These are phyloP conservation scores for Sporothrix euskadiensis DNA, from an alignment of 2,329 filamentous ascomycete species.

Conservation along the genomic window DNA sequence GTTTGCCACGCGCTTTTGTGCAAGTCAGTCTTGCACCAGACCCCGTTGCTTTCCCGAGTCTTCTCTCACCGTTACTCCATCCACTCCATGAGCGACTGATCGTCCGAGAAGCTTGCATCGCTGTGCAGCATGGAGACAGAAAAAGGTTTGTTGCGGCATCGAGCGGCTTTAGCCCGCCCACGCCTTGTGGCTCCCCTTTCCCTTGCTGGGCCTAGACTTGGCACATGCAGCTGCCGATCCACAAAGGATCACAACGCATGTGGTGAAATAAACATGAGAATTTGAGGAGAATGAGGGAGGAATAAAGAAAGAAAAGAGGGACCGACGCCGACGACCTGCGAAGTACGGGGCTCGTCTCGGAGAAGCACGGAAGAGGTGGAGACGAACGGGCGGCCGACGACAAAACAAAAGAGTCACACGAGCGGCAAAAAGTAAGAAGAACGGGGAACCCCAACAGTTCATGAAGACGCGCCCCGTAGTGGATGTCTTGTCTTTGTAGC, in stretches of 20 bases:
- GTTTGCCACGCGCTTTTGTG: background rate
- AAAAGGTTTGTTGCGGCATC: background rate
- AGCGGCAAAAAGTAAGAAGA: background rate
- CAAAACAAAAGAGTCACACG: background rate
- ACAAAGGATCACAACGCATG: background rate
- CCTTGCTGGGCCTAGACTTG: background rate
- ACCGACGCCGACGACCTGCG: background rate
- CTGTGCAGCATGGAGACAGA: background rate
- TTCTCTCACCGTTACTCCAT: background rate
- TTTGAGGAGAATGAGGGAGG: background rate
- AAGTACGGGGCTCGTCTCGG: background rate
- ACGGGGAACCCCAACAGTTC: background rate
- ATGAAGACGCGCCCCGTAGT: background rate
- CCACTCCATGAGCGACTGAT: background rate
- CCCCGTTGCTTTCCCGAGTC: background rate
- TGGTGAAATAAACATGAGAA: background rate
- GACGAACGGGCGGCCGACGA: background rate
- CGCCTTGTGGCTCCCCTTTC: background rate
- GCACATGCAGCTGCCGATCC: background rate
- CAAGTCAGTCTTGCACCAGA: background rate
- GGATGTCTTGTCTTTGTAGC: background rate
- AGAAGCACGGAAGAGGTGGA: constrained; percentile 9
- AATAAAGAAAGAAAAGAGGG: background rate
- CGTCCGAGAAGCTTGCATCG: background rate
- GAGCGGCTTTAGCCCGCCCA: background rate